Evolutionary conservation across 306 rosid species (phyloP).

Genomic region (Neltuma alba): DNA sequence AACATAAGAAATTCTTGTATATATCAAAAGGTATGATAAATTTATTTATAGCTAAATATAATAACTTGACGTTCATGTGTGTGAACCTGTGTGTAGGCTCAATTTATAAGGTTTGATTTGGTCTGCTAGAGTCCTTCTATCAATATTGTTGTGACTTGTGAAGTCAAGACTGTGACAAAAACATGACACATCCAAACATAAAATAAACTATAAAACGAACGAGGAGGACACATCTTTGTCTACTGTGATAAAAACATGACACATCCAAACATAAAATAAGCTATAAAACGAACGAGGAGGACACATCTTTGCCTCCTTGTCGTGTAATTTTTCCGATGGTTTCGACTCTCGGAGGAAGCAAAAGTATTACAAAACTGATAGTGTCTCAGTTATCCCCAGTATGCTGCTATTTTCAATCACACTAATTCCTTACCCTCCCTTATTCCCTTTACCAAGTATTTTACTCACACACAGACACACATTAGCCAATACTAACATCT

Average conservation of each 20-base stretch:
- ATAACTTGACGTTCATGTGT: background rate
- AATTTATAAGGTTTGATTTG: background rate
- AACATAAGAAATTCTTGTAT: background rate
- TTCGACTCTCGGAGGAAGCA: background rate
- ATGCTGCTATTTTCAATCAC: background rate
- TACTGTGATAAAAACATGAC: background rate
- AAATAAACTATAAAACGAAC: background rate
- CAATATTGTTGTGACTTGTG: background rate
- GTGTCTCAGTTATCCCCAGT: background rate
- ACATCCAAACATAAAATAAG: background rate
- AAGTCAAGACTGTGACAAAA: background rate
- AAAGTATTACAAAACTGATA: background rate
- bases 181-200: background rate
- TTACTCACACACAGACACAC: background rate
- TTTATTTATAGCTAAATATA: background rate
- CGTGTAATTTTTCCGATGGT: background rate
- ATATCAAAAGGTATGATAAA: background rate
- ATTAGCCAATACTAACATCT: no score
- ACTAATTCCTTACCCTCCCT: background rate
- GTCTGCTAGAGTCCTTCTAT: background rate
- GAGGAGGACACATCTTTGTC: no score
- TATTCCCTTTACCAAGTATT: background rate
- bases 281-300: background rate
- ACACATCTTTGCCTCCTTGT: background rate
- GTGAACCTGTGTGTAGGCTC: background rate